Evolutionary conservation across 225 moss, liverwort and hornwort genomes (phyloP), one percentile per base, ranked within the genome.

Genomic region (Straminergon stramineum): DNA sequence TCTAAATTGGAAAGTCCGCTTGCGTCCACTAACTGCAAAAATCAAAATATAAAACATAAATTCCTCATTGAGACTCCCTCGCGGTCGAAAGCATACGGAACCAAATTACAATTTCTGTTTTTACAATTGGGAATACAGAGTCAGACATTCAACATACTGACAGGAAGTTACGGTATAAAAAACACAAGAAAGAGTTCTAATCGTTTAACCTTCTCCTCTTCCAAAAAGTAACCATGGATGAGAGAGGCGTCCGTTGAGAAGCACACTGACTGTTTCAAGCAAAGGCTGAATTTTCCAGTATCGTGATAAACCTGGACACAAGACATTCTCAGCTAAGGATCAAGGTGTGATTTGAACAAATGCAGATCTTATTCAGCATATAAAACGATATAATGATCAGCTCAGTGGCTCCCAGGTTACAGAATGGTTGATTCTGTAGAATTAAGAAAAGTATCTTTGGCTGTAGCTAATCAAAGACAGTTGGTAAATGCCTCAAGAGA

Each of bases 181-280:
- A 30, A 32, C 14, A 56, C 30, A 63, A 20, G 30, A 53, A 84
- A 68, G 43, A 43, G 63, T 45, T 83, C 70, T 23, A n/a, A 56
- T 82, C 84, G 3, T 58, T 69, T 53, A 88, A 96, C 99, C 96
- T 97, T 95, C 85, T 97, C 97, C 84, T 96, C 96, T 85, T 97
- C 99, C 79, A 95, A 84, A 87, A 99, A 95, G 79, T 97, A 99
- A 61, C 97, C 93, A 85, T 96, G 93, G 78, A 99, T 92, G 34
- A 97, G 95, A 61, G 95, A 95, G 68, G 87, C 92, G 83, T 96
- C 96, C 88, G 93, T 96, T 86, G 97, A 99, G 83, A 94, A 97
- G 91, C 96, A 99, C 69, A 94, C 94, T 45, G 99, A 99, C 87
- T 97, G 97, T 90, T 97, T 97, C 69, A 99, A 95, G 84, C 92